Evolutionary conservation across 2,329 filamentous ascomycete genomes (phyloP).

Genomic region (Scedosporium boydii): DNA sequence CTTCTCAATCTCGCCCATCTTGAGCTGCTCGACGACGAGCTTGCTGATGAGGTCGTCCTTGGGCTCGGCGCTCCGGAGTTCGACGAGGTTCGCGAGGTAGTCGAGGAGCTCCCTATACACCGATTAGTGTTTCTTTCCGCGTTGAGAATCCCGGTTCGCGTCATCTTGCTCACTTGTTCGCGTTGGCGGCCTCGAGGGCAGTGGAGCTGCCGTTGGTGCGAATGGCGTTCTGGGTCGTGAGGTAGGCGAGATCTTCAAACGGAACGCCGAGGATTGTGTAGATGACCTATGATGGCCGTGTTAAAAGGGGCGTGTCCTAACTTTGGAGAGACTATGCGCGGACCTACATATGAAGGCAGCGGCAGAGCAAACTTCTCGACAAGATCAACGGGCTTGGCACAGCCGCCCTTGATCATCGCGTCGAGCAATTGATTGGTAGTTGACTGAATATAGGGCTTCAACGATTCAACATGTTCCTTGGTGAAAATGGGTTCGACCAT

Average conservation of each 20-base stretch:
- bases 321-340: neutral
- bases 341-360: constrained; percentile 33
- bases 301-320: constrained; percentile 16
- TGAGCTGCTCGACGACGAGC: constrained; percentile 30
- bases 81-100: constrained; percentile 33
- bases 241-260: constrained; percentile 32
- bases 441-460: constrained; percentile 35
- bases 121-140: neutral
- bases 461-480: constrained; percentile 23
- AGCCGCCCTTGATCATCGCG: constrained; percentile 24
- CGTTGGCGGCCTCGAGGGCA: constrained; percentile 32
- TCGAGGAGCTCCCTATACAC: constrained; percentile 27
- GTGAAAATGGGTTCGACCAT: constrained; percentile 37
- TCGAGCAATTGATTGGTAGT: constrained; percentile 34
- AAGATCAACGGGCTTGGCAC: constrained; percentile 30
- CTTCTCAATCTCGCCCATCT: constrained; percentile 26
- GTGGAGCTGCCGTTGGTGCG: constrained; percentile 37
- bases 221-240: constrained; percentile 36
- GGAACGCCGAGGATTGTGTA: constrained; percentile 40
- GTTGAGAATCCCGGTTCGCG: too few species aligned
- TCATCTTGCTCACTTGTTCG: constrained; percentile 24
- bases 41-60: constrained; percentile 36
- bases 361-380: constrained; percentile 36
- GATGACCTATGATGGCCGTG: constrained; percentile 26
- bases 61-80: constrained; percentile 26